These are phyloP conservation scores for Prillingera fragicola DNA, from an alignment of 1,284 basidiomycete genomes.

Conservation along the genomic window DNA sequence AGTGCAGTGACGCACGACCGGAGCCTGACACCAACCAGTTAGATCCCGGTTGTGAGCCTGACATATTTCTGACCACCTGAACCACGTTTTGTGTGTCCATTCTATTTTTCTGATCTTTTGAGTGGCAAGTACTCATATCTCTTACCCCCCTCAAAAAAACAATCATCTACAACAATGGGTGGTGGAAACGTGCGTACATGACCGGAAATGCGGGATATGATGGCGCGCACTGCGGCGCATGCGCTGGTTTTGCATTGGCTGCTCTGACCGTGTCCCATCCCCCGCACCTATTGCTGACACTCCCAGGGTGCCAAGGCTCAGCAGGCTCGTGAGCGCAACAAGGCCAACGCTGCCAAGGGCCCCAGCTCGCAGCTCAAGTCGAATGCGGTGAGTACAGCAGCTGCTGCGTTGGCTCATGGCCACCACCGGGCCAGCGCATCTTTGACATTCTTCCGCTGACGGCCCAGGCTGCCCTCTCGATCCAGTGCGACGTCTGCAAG, in stretches of 20 bases:
- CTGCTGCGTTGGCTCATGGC: no score
- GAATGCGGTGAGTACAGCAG: constrained; percentile 37
- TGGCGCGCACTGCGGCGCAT: no score
- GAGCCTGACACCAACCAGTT: no score
- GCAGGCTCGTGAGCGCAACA: constrained; percentile 37
- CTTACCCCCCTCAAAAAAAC: neutral
- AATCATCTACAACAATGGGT: constrained; percentile 26
- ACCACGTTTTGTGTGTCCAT: constrained; percentile 2
- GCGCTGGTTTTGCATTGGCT: no score
- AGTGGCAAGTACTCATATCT: no score
- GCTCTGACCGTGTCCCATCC: neutral
- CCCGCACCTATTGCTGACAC: constrained; percentile 3
- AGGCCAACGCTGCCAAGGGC: constrained; percentile 28
- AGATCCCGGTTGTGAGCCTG: constrained; percentile 1
- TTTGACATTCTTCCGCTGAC: neutral
- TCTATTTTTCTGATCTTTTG: constrained; percentile 1
- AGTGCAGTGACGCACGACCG: constrained; percentile 4
- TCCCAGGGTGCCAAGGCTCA: constrained; percentile 46
- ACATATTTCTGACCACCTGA: neutral
- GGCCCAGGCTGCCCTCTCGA: constrained; percentile 47
- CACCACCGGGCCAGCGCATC: no score
- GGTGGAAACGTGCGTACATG: constrained; percentile 38
- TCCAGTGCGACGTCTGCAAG: constrained; percentile 51
- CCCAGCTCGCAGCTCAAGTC: constrained; percentile 42
- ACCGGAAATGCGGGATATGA: neutral